These are phyloP conservation scores for Ogataea naganishii DNA, from an alignment of 805 yeast species.

Conservation along the genomic window DNA sequence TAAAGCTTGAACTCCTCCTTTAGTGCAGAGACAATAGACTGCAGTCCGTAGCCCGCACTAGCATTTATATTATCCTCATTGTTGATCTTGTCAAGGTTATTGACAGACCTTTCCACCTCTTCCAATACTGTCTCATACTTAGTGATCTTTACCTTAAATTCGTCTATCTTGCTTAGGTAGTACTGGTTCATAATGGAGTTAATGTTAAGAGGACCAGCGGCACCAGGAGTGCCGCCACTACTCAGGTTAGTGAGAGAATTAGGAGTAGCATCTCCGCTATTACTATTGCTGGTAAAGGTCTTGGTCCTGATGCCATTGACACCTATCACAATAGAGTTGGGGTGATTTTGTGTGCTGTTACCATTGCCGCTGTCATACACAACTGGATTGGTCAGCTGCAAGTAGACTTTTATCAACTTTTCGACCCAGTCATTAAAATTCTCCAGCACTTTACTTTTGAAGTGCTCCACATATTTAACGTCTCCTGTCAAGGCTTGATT, in stretches of 20 bases:
- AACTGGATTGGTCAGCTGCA: constrained; percentile 27
- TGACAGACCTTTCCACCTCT: constrained; percentile 55
- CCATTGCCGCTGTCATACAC: constrained; percentile 4
- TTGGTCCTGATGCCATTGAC: constrained; percentile 21
- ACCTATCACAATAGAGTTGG: constrained; percentile 19
- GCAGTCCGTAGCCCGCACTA: constrained; percentile 27
- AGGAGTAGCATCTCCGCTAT: constrained; percentile 19
- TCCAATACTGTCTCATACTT: constrained; percentile 37
- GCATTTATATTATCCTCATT: constrained; percentile 1
- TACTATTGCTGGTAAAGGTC: constrained; percentile 12
- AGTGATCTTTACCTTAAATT: constrained; percentile 35
- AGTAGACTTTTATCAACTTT: constrained; percentile 25
- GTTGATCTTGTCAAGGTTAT: constrained; percentile 45
- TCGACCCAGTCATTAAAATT: constrained; percentile 30
- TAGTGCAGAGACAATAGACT: constrained; percentile 48
- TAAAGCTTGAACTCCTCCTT: constrained; percentile 61
- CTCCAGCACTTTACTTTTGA: constrained; percentile 31
- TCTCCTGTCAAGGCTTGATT: constrained; percentile 53
- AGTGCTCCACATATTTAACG: constrained; percentile 33
- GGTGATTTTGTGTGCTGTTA: constrained; percentile 7
- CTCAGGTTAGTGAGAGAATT: constrained; percentile 33
- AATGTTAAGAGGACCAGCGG: constrained; percentile 36
- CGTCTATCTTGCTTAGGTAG: constrained; percentile 36
- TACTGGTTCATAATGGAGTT: constrained; percentile 42
- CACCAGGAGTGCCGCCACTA: constrained; percentile 34